These are phyloP conservation scores for Auricularia cornea DNA, from an alignment of 768 basidiomycete genomes.

Conservation along the genomic window DNA sequence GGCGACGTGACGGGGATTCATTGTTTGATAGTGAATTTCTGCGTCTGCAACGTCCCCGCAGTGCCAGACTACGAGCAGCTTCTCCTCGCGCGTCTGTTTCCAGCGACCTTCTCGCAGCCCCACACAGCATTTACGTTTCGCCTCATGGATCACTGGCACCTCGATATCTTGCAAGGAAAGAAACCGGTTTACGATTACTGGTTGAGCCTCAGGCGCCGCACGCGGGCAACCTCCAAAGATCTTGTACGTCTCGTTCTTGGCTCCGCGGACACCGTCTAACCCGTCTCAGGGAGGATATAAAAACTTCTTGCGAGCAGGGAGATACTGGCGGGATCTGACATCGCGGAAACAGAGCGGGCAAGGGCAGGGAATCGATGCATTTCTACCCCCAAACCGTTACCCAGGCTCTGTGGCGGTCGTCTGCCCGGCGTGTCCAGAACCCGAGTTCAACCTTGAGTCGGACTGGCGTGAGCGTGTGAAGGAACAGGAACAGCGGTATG, in stretches of 20 bases:
- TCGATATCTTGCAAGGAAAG: slow-evolving; percentile 6
- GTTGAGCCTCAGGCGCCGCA: background rate
- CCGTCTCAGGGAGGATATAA: slow-evolving; percentile 1
- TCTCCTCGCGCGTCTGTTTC: background rate
- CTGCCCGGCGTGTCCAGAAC: slow-evolving; percentile 8
- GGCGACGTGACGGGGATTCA: slow-evolving; percentile 1
- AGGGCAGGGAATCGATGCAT: background rate
- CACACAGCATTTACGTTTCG: background rate
- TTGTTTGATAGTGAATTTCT: background rate
- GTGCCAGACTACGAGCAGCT: background rate
- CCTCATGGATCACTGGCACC: slow-evolving; percentile 1
- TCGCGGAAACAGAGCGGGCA: slow-evolving; percentile 1
- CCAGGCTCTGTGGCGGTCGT: slow-evolving; percentile 1
- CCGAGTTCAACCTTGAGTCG: slow-evolving; percentile 3
- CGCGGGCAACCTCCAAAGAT: background rate
- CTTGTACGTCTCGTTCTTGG: background rate
- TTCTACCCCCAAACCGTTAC: background rate
- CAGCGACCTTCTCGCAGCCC: background rate
- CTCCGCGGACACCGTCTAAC: background rate
- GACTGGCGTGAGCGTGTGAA: too few species aligned
- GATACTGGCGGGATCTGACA: slow-evolving; percentile 1
- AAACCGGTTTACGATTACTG: slow-evolving; percentile 3
- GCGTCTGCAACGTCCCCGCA: background rate
- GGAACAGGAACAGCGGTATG: background rate
- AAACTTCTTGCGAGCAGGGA: background rate